Base-by-base conservation (phyloP, 2,329 filamentous ascomycete species). In the Didymella exigua region DNA sequence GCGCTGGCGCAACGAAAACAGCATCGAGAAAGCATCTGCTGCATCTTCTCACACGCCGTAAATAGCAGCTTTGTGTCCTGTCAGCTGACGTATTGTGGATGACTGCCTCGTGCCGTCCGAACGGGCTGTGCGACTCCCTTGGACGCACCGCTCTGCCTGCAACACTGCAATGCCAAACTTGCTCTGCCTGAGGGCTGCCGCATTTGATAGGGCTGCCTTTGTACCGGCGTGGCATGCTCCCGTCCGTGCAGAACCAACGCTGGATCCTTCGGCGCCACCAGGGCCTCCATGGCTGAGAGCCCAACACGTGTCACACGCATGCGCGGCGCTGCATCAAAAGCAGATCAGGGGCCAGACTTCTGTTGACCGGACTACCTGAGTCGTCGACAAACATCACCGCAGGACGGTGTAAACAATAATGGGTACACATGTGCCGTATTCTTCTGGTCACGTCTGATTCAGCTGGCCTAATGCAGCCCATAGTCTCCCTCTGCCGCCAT, bases 401-500 rank as follows among this genome's bases (percentile, higher is more conserved):
- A 40, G 30, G n/a, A 37, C 36, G 33, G 16, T 36, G 11, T 36
- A 42, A 42, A 30, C 13, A 43, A 21, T 9, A 24, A 34, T 5
- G 31, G 7, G 10, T 14, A 43, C 10, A 54, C 34, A 45, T 26
- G n/a, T 29, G 7, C 33, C 45, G 46, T 29, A 30, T 49, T 50
- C 31, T 9, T 43, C 29, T 13, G 41, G n/a, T 55, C 18, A 9
- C 24, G 5, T 41, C 18, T 43, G 19, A 18, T 9, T 19, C 13
- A 24, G 4, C 46, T 46, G 44, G 11, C 29, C 41, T 50, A 71
- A 42, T 71, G 69, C 51, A 67, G 47, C 11, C 64, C 65, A 33
- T 70, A 67, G 45, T 70, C 72, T 13, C 67, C 70, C 45, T 73
- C 68, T n/a, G 60, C 58, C 11, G 69, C 71, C 54, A 80, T 74